Conservation (phyloP, 495 filamentous ascomycete genomes). For the Usnea hakonensis region DNA sequence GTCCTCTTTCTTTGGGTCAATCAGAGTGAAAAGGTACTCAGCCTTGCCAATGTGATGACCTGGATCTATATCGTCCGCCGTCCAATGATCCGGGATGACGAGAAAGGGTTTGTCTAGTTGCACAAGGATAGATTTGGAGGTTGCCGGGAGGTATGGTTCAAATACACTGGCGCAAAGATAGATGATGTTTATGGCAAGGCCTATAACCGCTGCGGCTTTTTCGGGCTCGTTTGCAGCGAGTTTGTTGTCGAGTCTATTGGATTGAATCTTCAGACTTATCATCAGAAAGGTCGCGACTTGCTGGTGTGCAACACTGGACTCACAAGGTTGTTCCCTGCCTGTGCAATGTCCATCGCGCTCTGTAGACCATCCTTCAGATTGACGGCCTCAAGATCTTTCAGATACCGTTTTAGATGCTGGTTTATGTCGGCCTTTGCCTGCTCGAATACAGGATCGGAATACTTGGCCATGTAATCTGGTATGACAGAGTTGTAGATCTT, state of each 20-base stretch:
- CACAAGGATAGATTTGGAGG: slow-evolving; percentile 61
- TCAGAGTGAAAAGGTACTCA: slow-evolving; percentile 72
- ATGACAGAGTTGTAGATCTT: slow-evolving; percentile 59
- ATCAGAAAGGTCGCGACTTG: background rate
- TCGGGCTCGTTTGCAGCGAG: slow-evolving; percentile 65
- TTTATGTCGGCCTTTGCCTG: slow-evolving; percentile 58
- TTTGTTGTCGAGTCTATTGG: slow-evolving; percentile 74
- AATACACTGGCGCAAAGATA: slow-evolving; percentile 70
- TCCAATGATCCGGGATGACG: slow-evolving; percentile 54
- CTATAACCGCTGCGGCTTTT: slow-evolving; percentile 66
- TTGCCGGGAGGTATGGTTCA: slow-evolving; percentile 78
- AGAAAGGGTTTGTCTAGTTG: slow-evolving; percentile 62
- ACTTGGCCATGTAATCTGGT: slow-evolving; percentile 53
- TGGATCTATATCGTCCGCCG: slow-evolving; percentile 42
- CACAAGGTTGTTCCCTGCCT: slow-evolving; percentile 63
- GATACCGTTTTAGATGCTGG: slow-evolving; percentile 56
- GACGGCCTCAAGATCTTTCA: slow-evolving; percentile 63
- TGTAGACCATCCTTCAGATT: slow-evolving; percentile 67
- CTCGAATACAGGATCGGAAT: slow-evolving; percentile 37
- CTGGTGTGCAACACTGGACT: background rate
- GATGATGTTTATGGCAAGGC: slow-evolving; percentile 72
- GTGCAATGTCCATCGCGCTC: slow-evolving; percentile 62
- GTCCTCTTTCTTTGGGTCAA: slow-evolving; percentile 71
- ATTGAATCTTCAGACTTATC: slow-evolving; percentile 46
- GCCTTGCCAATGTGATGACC: slow-evolving; percentile 80